Evolutionary conservation across 495 filamentous ascomycete species (phyloP).

Genomic region (Hypoxylon rickii): DNA sequence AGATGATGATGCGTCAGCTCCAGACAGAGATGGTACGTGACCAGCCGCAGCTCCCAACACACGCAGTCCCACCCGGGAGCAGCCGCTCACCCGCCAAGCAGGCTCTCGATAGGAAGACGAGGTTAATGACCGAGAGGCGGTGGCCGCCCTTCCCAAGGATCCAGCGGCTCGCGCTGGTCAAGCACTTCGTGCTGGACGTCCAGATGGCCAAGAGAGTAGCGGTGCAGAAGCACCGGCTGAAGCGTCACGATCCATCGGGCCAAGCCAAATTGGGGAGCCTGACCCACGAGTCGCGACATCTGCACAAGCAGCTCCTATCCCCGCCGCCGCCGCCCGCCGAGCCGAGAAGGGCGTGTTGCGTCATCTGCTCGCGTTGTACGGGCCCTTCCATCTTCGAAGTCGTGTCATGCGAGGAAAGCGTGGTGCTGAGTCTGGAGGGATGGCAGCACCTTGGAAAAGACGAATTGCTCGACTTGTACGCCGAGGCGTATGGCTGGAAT

Average conservation of each 20-base stretch:
- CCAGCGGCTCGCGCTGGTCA: constrained; percentile 15
- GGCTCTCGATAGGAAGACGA: constrained; percentile 13
- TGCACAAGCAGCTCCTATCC: constrained; percentile 24
- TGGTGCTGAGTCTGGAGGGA: constrained; percentile 24
- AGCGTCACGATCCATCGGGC: constrained; percentile 17
- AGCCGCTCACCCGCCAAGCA: constrained; percentile 14
- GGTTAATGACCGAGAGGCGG: constrained; percentile 13
- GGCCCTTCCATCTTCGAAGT: constrained; percentile 31
- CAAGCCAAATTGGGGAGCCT: constrained; percentile 14
- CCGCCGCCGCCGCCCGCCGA: constrained; percentile 1
- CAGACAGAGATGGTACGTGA: constrained; percentile 26
- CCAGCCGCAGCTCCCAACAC: constrained; percentile 1
- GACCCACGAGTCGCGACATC: constrained; percentile 22
- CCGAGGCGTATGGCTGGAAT: constrained; percentile 30
- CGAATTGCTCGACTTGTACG: constrained; percentile 25
- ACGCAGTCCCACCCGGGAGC: constrained; percentile 8
- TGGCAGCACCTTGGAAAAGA: constrained; percentile 21
- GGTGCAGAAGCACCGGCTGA: constrained; percentile 20
- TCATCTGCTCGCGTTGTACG: constrained; percentile 24
- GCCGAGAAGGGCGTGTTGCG: constrained; percentile 17
- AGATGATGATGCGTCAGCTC: constrained; percentile 28
- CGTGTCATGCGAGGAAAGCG: constrained; percentile 28
- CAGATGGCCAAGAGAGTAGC: constrained; percentile 31
- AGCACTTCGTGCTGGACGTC: constrained; percentile 25
- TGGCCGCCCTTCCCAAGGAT: constrained; percentile 28